These are phyloP conservation scores for Podaxis mareebaensis DNA, from an alignment of 768 basidiomycete genomes.

Conservation along the genomic window DNA sequence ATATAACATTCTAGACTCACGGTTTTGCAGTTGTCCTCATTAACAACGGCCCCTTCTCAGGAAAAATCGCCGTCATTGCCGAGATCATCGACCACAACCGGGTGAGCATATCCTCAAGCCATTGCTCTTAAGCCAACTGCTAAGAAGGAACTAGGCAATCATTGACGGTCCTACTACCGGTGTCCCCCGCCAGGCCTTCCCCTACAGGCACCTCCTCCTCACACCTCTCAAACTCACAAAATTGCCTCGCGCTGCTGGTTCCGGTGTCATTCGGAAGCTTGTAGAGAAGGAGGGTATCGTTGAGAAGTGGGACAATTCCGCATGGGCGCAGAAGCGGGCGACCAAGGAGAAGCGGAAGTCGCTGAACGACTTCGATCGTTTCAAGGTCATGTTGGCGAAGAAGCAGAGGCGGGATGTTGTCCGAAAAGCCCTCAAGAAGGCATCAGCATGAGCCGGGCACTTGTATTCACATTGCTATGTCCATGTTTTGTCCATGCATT, in stretches of 20 bases:
- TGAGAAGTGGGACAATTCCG: constrained; percentile 86
- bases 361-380: constrained; percentile 90
- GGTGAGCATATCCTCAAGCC: constrained; percentile 47
- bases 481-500: constrained; percentile 8
- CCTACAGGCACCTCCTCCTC: constrained; percentile 91
- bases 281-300: constrained; percentile 83
- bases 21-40: constrained; percentile 81
- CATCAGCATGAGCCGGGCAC: constrained; percentile 22
- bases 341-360: constrained; percentile 72
- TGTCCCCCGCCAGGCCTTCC: constrained; percentile 90
- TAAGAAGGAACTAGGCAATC: constrained; percentile 64
- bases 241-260: constrained; percentile 85
- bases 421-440: constrained; percentile 66
- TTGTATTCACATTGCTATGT: constrained; percentile 14
- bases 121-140: background rate
- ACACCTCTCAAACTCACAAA: constrained; percentile 81
- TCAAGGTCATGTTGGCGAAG: constrained; percentile 86
- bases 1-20: constrained; percentile 4
- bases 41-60: constrained; percentile 80
- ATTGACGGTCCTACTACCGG: constrained; percentile 91
- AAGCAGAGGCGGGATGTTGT: constrained; percentile 81
- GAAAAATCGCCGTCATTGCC: constrained; percentile 91
- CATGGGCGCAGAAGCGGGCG: constrained; percentile 87
- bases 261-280: constrained; percentile 80
- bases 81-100: constrained; percentile 99